phyloP scores from a whole-genome alignment of 495 filamentous ascomycete genomes.

The Penicillium angulare region DNA sequence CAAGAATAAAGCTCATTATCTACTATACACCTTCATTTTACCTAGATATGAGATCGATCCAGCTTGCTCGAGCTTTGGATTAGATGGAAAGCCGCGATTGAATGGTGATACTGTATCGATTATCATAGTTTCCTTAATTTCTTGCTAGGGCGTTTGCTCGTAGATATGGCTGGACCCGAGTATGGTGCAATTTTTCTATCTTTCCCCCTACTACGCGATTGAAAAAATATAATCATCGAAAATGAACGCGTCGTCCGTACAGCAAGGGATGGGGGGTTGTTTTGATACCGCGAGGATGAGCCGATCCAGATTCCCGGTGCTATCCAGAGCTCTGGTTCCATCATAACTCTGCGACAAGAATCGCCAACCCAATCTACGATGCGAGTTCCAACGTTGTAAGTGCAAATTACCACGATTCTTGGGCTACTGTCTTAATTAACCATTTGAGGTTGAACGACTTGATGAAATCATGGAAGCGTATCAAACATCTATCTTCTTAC shows the following conservation, averaged over 20 bases:
- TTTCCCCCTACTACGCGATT: too few species aligned
- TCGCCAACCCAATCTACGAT: slow-evolving; percentile 65
- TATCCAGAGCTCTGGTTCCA: slow-evolving; percentile 76
- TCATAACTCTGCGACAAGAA: slow-evolving; percentile 73
- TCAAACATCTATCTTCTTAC: slow-evolving; percentile 75
- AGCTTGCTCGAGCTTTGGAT: too few species aligned
- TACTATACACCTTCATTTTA: too few species aligned
- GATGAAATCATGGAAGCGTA: slow-evolving; percentile 78
- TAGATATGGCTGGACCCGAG: too few species aligned
- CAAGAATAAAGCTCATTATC: too few species aligned
- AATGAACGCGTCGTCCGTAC: slow-evolving; percentile 87
- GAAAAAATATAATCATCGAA: slow-evolving; percentile 73
- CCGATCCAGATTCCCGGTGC: slow-evolving; percentile 90
- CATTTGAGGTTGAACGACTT: slow-evolving; percentile 75
- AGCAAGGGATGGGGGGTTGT: slow-evolving; percentile 63
- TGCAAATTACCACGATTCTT: slow-evolving; percentile 81
- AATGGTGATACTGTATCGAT: too few species aligned
- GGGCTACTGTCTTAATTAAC: slow-evolving; percentile 72
- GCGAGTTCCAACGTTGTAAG: slow-evolving; percentile 78
- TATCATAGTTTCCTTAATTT: too few species aligned
- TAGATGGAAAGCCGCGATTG: too few species aligned
- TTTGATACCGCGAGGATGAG: slow-evolving; percentile 86
- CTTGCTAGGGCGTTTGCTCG: too few species aligned
- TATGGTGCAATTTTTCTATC: too few species aligned
- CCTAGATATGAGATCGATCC: too few species aligned